Percentiles rank a stretch among this genome's conserved stretches.
These are phyloP conservation scores for Fusarium sp. DNA, from an alignment of 2,329 filamentous ascomycete species.

Conservation along the genomic window DNA sequence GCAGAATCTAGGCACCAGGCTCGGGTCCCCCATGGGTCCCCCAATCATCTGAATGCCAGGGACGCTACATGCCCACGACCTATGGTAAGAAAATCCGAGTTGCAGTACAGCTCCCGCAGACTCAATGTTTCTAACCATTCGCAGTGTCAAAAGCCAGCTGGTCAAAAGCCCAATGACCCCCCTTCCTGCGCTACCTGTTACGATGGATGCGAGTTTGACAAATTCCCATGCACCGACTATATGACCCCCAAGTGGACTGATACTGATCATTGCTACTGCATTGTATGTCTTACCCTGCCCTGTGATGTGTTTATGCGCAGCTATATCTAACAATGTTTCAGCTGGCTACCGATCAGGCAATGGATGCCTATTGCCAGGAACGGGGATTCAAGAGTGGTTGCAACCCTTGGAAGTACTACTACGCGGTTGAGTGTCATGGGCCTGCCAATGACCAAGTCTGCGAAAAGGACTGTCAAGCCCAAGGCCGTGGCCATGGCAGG, in stretches of 20 bases:
- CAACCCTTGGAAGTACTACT: not conserved
- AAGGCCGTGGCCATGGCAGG: not conserved
- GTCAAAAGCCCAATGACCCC: not conserved
- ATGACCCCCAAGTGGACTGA: not conserved
- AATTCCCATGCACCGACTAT: not conserved
- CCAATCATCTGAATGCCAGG: not conserved
- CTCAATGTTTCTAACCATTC: not conserved
- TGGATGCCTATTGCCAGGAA: not conserved
- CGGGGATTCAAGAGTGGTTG: not conserved
- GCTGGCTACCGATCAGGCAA: not conserved
- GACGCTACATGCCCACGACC: not conserved
- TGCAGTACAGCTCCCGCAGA: rapidly evolving
- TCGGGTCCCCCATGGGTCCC: not conserved
- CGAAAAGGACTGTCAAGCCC: not conserved
- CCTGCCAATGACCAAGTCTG: not conserved
- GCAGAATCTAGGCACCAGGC: not conserved
- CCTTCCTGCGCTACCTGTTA: not conserved
- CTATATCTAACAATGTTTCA: rapidly evolving
- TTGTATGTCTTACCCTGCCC: rapidly evolving
- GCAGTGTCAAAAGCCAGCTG: rapidly evolving
- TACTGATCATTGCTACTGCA: not conserved
- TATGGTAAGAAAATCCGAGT: not conserved
- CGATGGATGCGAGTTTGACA: not conserved
- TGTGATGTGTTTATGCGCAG: rapidly evolving
- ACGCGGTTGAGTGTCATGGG: not conserved